Evolutionary conservation across 176 grass and related monocot species (phyloP).

Genomic region (Cenchrus purpureus): DNA sequence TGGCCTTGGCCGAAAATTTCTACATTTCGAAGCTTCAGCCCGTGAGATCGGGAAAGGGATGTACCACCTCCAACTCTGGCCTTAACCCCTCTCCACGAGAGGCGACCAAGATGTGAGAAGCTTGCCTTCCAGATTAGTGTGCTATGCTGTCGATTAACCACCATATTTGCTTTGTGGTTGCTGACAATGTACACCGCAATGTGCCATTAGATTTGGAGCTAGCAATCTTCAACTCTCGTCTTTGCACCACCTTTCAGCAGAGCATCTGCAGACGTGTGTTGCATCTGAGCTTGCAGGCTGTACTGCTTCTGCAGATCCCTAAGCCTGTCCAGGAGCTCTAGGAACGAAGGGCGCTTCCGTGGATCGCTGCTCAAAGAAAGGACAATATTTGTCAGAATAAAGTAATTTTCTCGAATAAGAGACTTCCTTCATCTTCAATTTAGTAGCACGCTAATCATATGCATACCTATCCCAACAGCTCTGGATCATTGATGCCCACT

Average conservation of each 20-base stretch:
- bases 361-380: constrained; percentile 64
- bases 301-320: constrained; percentile 63
- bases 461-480: constrained; percentile 90
- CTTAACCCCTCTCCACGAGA: background rate
- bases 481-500: constrained; percentile 76
- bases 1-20: background rate
- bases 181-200: background rate
- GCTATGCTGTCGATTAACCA: background rate
- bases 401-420: background rate
- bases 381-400: background rate
- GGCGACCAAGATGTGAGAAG: background rate
- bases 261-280: constrained; percentile 43
- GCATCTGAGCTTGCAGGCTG: constrained; percentile 48
- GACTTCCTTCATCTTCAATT: background rate
- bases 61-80: background rate
- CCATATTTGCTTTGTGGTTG: background rate
- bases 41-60: background rate
- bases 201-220: constrained; percentile 10
- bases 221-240: constrained; percentile 46
- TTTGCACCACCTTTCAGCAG: constrained; percentile 34
- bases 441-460: background rate
- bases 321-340: constrained; percentile 71
- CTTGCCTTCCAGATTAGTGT: background rate
- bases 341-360: constrained; percentile 62
- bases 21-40: constrained; percentile 12